Evolutionary conservation across 495 filamentous ascomycete genomes (phyloP).

Genomic region (Clohesyomyces aquaticus): DNA sequence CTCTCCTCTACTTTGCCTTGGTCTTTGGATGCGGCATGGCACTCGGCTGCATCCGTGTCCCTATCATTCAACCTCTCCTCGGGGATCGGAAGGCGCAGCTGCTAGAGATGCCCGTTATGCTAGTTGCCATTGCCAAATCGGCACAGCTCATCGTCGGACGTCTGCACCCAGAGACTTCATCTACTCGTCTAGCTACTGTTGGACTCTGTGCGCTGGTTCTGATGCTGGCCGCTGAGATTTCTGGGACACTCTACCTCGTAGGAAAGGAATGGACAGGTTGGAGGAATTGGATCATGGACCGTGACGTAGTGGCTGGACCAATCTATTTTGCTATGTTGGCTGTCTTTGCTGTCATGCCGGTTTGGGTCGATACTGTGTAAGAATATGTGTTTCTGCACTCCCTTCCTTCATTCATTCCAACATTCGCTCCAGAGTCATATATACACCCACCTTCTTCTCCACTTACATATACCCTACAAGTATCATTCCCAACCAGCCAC

Average conservation of each 20-base stretch:
- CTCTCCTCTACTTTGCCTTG: conserved; percentile 2
- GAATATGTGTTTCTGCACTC: not conserved
- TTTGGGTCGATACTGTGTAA: conserved; percentile 5
- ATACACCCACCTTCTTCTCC: not conserved
- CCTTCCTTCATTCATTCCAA: not conserved
- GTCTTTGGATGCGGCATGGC: not conserved
- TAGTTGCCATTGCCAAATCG: conserved; percentile 4
- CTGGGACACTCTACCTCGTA: not conserved
- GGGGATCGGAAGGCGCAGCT: not conserved
- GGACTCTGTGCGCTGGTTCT: not conserved
- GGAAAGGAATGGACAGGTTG: conserved; percentile 3
- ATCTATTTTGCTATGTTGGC: conserved; percentile 4
- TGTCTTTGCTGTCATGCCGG: conserved; percentile 7
- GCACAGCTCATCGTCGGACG: conserved; percentile 1
- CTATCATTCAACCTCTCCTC: not conserved
- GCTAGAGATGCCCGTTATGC: conserved; percentile 1
- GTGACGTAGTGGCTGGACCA: not conserved
- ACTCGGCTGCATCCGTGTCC: not conserved
- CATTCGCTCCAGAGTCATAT: not conserved
- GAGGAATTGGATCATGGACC: not conserved
- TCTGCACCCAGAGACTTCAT: not conserved
- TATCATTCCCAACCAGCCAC: not conserved
- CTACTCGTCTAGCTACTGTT: not conserved
- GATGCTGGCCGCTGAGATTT: not conserved
- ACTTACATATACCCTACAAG: too few species aligned